Evolutionary conservation across 2,329 filamentous ascomycete genomes (phyloP).

Genomic region (Trichophaea hybrida): DNA sequence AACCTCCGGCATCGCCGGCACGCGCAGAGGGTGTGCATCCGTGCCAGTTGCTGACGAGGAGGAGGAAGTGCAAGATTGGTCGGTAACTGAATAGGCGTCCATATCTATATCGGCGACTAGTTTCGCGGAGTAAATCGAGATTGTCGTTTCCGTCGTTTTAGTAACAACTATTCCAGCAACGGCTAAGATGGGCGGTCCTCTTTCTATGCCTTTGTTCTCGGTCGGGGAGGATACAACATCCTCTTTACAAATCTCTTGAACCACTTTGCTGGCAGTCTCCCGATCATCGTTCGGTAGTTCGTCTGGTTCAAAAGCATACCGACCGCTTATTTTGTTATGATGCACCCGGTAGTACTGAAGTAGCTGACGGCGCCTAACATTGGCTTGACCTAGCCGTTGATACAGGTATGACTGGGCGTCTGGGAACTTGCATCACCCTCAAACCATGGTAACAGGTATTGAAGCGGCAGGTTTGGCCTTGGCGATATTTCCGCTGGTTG

Average conservation of each 20-base stretch:
- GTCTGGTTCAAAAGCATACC: background rate
- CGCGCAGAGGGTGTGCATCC: background rate
- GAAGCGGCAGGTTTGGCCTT: background rate
- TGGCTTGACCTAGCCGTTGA: conserved; percentile 28
- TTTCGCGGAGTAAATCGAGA: too few relatives aligned
- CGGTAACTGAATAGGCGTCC: too few relatives aligned
- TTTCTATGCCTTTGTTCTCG: too few relatives aligned
- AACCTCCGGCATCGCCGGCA: conserved; percentile 25
- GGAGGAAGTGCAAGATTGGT: too few relatives aligned
- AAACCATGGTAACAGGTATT: background rate
- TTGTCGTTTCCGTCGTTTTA: too few relatives aligned
- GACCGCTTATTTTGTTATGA: conserved; percentile 26
- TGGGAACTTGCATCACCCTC: background rate
- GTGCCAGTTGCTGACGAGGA: too few relatives aligned
- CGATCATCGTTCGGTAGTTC: too few relatives aligned
- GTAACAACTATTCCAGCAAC: too few relatives aligned
- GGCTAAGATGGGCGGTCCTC: background rate
- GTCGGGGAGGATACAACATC: background rate
- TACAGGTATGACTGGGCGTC: conserved; percentile 12
- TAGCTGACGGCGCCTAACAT: conserved; percentile 29
- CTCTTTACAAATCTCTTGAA: background rate
- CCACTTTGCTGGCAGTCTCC: background rate
- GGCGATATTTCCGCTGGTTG: background rate
- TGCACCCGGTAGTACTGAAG: conserved; percentile 30
- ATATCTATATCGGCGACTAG: too few relatives aligned